Percentiles rank a stretch among this genome's conserved stretches.
phyloP scores from a whole-genome alignment of 108 stramenopile species.

The Licmophora abbreviata region DNA sequence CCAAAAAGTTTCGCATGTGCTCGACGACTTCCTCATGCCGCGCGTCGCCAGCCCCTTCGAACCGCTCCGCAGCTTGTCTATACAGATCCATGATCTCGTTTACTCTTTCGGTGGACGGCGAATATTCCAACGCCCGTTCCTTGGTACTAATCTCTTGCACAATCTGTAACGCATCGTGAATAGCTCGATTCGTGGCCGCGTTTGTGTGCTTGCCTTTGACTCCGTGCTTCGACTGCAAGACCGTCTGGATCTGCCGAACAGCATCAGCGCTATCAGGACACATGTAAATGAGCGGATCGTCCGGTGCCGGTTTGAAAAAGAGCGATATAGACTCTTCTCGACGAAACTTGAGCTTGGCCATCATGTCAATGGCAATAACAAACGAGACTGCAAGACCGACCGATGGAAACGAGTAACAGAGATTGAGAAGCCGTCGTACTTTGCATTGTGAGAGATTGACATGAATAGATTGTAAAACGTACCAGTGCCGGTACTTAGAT shows the following conservation, averaged over 20 bases:
- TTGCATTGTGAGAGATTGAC: too few relatives aligned
- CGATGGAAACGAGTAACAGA: background rate
- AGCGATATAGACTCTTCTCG: slow-evolving; percentile 79
- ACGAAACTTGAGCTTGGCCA: slow-evolving; percentile 82
- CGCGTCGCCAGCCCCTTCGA: slow-evolving; percentile 78
- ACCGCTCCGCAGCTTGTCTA: slow-evolving; percentile 83
- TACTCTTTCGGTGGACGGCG: slow-evolving; percentile 66
- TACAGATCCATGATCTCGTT: slow-evolving; percentile 91
- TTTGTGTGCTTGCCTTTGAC: slow-evolving; percentile 90
- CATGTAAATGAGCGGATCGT: slow-evolving; percentile 88
- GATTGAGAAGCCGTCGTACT: background rate
- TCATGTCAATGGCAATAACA: slow-evolving; percentile 61
- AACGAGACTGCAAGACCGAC: slow-evolving; percentile 37
- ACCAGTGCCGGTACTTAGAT: slow-evolving; percentile 61
- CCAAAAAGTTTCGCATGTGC: slow-evolving; percentile 83
- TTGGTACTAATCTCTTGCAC: slow-evolving; percentile 83
- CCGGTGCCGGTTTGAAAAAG: slow-evolving; percentile 80
- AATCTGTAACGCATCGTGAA: slow-evolving; percentile 74
- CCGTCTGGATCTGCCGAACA: slow-evolving; percentile 81
- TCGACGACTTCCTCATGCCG: slow-evolving; percentile 80
- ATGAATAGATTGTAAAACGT: slow-evolving; percentile 1
- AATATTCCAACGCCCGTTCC: slow-evolving; percentile 65
- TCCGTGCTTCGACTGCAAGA: slow-evolving; percentile 77
- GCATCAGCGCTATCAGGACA: slow-evolving; percentile 76
- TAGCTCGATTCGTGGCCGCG: slow-evolving; percentile 65